Conservation (phyloP, 2,329 filamentous ascomycete species). For the Trichophyton equinum region DNA sequence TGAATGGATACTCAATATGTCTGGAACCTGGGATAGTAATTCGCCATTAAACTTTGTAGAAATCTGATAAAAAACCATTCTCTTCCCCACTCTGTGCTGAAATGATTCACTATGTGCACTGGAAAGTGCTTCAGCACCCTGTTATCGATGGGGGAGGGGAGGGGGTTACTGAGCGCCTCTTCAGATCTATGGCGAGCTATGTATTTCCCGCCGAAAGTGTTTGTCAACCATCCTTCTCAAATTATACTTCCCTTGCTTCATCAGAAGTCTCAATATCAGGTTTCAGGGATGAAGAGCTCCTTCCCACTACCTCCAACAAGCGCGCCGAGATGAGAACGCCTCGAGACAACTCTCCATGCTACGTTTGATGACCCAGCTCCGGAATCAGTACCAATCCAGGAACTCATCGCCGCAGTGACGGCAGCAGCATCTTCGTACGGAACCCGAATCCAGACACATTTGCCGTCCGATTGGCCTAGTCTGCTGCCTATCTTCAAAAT, state of each 20-base stretch:
- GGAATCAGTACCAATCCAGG: conserved; percentile 30
- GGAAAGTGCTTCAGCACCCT: too few species aligned
- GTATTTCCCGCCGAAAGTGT: too few species aligned
- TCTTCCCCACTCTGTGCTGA: too few species aligned
- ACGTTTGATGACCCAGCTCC: conserved; percentile 12
- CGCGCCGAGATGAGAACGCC: conserved; percentile 27
- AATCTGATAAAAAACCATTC: too few species aligned
- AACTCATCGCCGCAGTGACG: conserved; percentile 34
- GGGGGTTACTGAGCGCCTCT: too few species aligned
- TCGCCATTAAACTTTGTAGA: too few species aligned
- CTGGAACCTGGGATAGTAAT: neutral
- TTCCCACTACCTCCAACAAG: conserved; percentile 24
- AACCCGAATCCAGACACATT: conserved; percentile 32
- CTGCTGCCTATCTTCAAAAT: conserved; percentile 29
- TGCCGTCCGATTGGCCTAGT: conserved; percentile 5
- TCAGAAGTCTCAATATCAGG: neutral
- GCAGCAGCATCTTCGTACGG: conserved; percentile 33
- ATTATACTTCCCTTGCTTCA: neutral
- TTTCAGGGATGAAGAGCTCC: conserved; percentile 24
- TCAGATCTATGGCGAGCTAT: too few species aligned
- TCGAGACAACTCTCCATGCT: conserved; percentile 29
- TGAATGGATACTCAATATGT: neutral
- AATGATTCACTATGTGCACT: too few species aligned
- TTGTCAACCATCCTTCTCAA: too few species aligned
- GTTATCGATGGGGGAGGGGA: too few species aligned